A percentile compares a stretch with the other conserved stretches of the same genome.
Conservation (phyloP, 1,284 basidiomycete genomes). For the Marasmius sp. region DNA sequence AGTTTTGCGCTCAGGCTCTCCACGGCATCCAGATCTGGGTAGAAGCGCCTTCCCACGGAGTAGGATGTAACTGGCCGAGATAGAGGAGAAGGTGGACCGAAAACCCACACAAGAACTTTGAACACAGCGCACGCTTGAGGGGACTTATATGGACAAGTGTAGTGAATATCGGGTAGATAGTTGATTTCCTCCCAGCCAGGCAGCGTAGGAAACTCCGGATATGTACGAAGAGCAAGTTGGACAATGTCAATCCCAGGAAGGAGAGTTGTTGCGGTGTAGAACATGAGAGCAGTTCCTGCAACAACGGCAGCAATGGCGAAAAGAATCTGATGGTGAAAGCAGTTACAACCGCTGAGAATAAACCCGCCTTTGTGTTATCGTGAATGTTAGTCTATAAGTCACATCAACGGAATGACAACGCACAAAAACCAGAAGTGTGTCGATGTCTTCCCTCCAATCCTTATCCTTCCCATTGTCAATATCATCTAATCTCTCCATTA, state of each 20-base stretch:
- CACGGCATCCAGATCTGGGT: too few species aligned
- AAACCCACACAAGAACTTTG: neutral
- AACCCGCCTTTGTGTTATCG: neutral
- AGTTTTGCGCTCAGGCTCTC: too few species aligned
- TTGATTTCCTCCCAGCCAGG: too few species aligned
- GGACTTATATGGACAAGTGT: neutral
- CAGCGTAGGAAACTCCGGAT: neutral
- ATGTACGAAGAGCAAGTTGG: neutral
- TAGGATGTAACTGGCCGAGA: too few species aligned
- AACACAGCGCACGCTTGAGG: neutral
- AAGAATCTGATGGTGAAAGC: neutral
- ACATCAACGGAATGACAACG: neutral
- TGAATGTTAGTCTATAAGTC: too few species aligned
- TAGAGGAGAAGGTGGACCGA: neutral
- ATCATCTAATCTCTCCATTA: neutral
- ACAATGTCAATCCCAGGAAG: neutral
- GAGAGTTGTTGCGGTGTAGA: neutral
- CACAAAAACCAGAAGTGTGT: slow-evolving; percentile 7
- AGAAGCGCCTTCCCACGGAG: too few species aligned
- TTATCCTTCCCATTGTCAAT: slow-evolving; percentile 1
- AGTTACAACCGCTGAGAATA: neutral
- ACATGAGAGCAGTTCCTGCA: neutral
- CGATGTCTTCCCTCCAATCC: slow-evolving; percentile 10
- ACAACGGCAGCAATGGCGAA: neutral
- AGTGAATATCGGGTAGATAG: neutral